Evolutionary conservation across 768 basidiomycete species (phyloP).

Genomic region (Auricularia sp.): DNA sequence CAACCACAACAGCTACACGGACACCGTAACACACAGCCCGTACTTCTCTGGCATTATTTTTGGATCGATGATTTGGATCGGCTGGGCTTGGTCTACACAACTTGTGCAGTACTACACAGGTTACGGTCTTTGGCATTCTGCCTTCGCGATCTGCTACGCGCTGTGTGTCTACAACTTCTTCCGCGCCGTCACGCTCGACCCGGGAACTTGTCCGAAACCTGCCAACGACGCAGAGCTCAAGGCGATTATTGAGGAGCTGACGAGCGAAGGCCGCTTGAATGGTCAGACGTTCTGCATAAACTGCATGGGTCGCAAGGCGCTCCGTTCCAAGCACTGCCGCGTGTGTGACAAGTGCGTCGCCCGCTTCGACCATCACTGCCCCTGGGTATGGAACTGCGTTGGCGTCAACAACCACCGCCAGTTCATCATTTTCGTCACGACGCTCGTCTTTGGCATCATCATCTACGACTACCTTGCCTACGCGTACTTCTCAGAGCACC

Average conservation of each 20-base stretch:
- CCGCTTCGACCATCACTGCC: constrained; percentile 93
- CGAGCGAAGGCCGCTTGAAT: constrained; percentile 79
- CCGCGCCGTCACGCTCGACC: constrained; percentile 78
- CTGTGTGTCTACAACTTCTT: constrained; percentile 86
- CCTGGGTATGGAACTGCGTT: constrained; percentile 99
- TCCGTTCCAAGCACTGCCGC: constrained; percentile 93
- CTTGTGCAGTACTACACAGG: constrained; percentile 69
- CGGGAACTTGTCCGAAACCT: constrained; percentile 78
- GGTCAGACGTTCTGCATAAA: constrained; percentile 95
- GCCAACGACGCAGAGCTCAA: constrained; percentile 78
- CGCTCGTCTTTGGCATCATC: constrained; percentile 71
- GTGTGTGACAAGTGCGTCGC: constrained; percentile 84
- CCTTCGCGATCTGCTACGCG: constrained; percentile 58
- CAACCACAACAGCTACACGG: constrained; percentile 72
- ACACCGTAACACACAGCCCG: constrained; percentile 75
- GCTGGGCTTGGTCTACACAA: constrained; percentile 70
- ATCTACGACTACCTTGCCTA: constrained; percentile 79
- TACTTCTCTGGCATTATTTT: constrained; percentile 90
- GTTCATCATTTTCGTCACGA: constrained; percentile 85
- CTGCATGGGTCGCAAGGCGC: constrained; percentile 89
- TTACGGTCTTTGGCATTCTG: constrained; percentile 65
- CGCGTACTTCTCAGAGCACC: constrained; percentile 34
- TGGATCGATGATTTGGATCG: constrained; percentile 79
- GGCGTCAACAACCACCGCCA: constrained; percentile 92
- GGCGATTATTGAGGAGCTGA: constrained; percentile 86